A percentile compares a stretch with the other conserved stretches of the same genome.
phyloP scores from a whole-genome alignment of 306 rosid genomes.

The Fragaria nilgerrensis region DNA sequence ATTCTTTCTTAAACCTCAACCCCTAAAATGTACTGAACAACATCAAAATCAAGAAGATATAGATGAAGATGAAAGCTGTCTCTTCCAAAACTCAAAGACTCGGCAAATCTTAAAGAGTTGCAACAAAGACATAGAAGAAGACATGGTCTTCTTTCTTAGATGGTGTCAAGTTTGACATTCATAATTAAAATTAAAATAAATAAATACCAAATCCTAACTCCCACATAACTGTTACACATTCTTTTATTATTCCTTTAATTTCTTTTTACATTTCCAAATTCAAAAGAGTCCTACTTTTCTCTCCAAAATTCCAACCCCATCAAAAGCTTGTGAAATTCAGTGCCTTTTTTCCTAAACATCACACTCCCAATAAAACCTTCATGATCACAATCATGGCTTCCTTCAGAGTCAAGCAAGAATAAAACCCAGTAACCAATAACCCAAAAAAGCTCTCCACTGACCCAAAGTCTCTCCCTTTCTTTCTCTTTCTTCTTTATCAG shows the following conservation, averaged over 20 bases:
- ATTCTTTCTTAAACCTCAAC: background rate
- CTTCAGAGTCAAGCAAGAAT: constrained; percentile 67
- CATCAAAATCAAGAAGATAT: background rate
- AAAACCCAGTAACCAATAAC: background rate
- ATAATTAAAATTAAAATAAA: background rate
- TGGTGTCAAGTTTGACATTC: constrained; percentile 3
- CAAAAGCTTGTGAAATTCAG: constrained; percentile 4
- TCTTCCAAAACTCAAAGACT: background rate
- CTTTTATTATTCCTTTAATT: background rate
- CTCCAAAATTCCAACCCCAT: background rate
- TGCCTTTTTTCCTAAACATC: background rate
- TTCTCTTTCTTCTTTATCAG: too few species aligned
- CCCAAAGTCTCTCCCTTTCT: constrained; percentile 19
- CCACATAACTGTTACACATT: background rate
- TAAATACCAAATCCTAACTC: background rate
- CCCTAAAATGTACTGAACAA: background rate
- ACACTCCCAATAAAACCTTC: background rate
- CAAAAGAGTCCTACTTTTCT: background rate
- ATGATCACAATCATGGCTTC: constrained; percentile 21
- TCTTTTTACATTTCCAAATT: background rate
- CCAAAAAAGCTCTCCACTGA: constrained; percentile 21
- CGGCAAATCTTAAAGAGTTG: background rate
- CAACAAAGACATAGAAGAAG: too few species aligned
- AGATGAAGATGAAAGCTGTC: background rate
- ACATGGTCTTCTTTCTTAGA: background rate